Conservation (phyloP, 1,139 yeast species). For the Lodderomyces parapsilosis region DNA sequence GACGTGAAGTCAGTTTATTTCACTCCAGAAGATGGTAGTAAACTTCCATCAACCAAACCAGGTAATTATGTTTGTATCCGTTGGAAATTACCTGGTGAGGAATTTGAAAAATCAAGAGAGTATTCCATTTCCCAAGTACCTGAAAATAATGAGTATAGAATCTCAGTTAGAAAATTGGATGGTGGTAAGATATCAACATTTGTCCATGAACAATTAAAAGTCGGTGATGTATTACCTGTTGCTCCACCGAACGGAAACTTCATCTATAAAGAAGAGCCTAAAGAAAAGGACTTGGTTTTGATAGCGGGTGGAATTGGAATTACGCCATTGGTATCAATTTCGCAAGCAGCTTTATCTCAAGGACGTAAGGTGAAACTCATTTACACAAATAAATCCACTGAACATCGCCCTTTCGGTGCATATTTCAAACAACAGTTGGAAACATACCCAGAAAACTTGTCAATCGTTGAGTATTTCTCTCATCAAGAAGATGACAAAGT, state of each 20-base stretch:
- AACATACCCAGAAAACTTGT: slow-evolving; percentile 19
- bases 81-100: slow-evolving; percentile 30
- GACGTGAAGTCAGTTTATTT: slow-evolving; percentile 55
- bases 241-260: slow-evolving; percentile 65
- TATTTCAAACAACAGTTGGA: slow-evolving; percentile 20
- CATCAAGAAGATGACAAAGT: slow-evolving; percentile 11
- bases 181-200: slow-evolving; percentile 55
- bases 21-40: slow-evolving; percentile 43
- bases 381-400: slow-evolving; percentile 27
- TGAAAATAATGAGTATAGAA: slow-evolving; percentile 40
- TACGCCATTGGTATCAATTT: slow-evolving; percentile 59
- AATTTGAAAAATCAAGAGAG: slow-evolving; percentile 45
- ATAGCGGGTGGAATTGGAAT: slow-evolving; percentile 69
- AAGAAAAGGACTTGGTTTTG: slow-evolving; percentile 37
- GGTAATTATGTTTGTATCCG: slow-evolving; percentile 67
- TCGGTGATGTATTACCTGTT: slow-evolving; percentile 50
- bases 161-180: slow-evolving; percentile 48
- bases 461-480: slow-evolving; percentile 22
- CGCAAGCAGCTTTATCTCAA: slow-evolving; percentile 32
- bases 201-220: slow-evolving; percentile 48
- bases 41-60: slow-evolving; percentile 35
- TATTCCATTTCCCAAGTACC: slow-evolving; percentile 48
- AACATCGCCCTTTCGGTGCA: slow-evolving; percentile 27
- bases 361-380: slow-evolving; percentile 28
- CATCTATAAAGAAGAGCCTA: slow-evolving; percentile 22